Conservation (phyloP, 2,329 filamentous ascomycete species). For the Aureobasidium sp. region DNA sequence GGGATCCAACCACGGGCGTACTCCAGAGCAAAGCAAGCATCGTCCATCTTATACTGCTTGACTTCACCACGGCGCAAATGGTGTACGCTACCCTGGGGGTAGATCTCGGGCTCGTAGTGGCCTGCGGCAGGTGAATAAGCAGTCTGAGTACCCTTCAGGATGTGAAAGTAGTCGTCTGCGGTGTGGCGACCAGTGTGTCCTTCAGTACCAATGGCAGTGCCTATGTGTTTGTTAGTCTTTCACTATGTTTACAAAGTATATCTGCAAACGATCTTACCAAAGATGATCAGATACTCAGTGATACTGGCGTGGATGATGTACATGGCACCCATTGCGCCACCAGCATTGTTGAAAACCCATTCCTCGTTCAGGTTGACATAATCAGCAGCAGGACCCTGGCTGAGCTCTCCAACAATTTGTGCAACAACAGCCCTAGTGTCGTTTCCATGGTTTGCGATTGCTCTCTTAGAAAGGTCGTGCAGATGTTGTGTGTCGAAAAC, state of each 20-base stretch:
- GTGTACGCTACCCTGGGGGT: conserved; percentile 60
- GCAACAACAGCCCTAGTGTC: conserved; percentile 61
- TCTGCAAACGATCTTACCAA: conserved; percentile 34
- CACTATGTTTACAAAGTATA: background rate
- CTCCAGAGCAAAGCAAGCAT: conserved; percentile 70
- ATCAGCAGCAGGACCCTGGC: conserved; percentile 31
- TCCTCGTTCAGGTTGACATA: conserved; percentile 65
- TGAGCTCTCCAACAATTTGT: conserved; percentile 62
- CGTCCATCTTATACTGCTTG: conserved; percentile 78
- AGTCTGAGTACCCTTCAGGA: conserved; percentile 67
- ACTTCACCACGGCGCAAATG: conserved; percentile 61
- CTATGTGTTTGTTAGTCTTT: background rate
- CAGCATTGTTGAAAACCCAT: conserved; percentile 89
- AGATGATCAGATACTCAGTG: conserved; percentile 86
- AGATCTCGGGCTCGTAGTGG: conserved; percentile 58
- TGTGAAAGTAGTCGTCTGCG: conserved; percentile 91
- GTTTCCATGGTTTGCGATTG: conserved; percentile 61
- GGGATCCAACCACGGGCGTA: conserved; percentile 86
- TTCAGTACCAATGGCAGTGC: conserved; percentile 74
- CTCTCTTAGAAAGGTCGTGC: conserved; percentile 57
- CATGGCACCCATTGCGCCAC: conserved; percentile 87
- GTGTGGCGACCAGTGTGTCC: conserved; percentile 84
- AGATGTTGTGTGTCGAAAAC: conserved; percentile 64
- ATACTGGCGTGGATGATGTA: conserved; percentile 78
- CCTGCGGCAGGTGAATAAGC: conserved; percentile 57